Base-by-base conservation (phyloP, 345 rosid species). In the Citrus sp. region DNA sequence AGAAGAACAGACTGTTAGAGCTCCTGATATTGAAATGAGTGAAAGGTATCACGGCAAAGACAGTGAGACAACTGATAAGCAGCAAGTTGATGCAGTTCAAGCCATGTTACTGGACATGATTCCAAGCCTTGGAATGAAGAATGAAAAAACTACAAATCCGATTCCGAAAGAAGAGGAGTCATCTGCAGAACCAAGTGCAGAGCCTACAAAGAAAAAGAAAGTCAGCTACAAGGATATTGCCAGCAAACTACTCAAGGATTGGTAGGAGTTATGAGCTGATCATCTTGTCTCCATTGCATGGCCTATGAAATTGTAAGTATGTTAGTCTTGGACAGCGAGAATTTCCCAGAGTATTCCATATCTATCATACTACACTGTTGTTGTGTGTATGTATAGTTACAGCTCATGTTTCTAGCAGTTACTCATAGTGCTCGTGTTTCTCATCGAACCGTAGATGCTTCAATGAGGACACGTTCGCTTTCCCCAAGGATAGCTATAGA, bases 151-250 rank as follows among this genome's bases (percentile, higher is more conserved):
- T 13, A 19, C 32, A 27, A 70, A 70, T 32, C 54, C 67, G 19
- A 37, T 60, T 24, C 71, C 28, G 1, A 86, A 84, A 77, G 67
- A 72, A 35, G 82, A 83, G 85, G 78, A 56, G 66, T 42, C 32
- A 35, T 65, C 18, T 21, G 74, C 78, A 40, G 87, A 75, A 46
- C 46, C 76, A 3, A 68, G 60, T 38, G 73, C 77, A 63, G 81
- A 74, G 66, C 86, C 85, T 14, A 79, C 67, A 66, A 83, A 93
- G 91, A 93, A 93, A 78, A 91, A 84, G 89, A 93, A 90, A 85
- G 95, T 95, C n/a, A 95, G 99, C 87, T 95, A 90, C 84, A 85
- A 87, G 73, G 94, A 95, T 84, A 70, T 95, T 25, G 97, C 95
- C 0, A 77, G 79, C 7, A 88, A 91, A 76, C 80, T 95, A 75